These are phyloP conservation scores for Podaxis sp. DNA, from an alignment of 768 basidiomycete species.

Conservation along the genomic window DNA sequence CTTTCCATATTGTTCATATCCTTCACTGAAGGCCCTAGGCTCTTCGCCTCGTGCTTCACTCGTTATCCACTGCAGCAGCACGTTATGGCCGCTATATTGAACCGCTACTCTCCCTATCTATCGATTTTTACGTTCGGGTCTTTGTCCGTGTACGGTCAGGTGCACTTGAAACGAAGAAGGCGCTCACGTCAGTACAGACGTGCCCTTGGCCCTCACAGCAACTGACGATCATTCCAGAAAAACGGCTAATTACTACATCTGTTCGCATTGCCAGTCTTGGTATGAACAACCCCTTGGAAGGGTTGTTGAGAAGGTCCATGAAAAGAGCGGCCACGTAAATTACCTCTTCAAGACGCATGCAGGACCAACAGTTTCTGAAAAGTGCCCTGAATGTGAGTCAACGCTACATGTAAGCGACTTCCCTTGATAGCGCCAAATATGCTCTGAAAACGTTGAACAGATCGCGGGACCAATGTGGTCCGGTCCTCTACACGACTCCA, in stretches of 20 bases:
- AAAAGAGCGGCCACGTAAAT: conserved; percentile 56
- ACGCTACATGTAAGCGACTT: conserved; percentile 65
- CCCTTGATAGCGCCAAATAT: background rate
- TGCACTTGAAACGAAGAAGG: conserved; percentile 82
- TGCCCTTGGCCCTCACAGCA: background rate
- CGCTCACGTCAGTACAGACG: conserved; percentile 58
- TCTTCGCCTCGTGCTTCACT: conserved; percentile 86
- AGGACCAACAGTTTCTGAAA: conserved; percentile 64
- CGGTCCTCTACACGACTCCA: conserved; percentile 75
- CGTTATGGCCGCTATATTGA: conserved; percentile 92
- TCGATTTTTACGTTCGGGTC: conserved; percentile 95
- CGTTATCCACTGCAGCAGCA: conserved; percentile 82
- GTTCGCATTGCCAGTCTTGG: conserved; percentile 78
- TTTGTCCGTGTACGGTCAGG: conserved; percentile 79
- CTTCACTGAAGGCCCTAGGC: conserved; percentile 50
- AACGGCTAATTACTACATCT: conserved; percentile 83
- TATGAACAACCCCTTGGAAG: conserved; percentile 86
- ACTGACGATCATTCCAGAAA: conserved; percentile 53
- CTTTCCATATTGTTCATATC: conserved; percentile 10
- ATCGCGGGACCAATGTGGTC: conserved; percentile 98
- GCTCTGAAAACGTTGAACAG: conserved; percentile 35
- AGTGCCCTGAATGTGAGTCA: conserved; percentile 83
- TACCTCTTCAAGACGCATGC: conserved; percentile 68
- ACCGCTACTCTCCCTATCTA: conserved; percentile 86
- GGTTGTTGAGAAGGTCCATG: conserved; percentile 59